Base-by-base conservation (phyloP, 2,329 filamentous ascomycete species). In the Penicillium sp. region DNA sequence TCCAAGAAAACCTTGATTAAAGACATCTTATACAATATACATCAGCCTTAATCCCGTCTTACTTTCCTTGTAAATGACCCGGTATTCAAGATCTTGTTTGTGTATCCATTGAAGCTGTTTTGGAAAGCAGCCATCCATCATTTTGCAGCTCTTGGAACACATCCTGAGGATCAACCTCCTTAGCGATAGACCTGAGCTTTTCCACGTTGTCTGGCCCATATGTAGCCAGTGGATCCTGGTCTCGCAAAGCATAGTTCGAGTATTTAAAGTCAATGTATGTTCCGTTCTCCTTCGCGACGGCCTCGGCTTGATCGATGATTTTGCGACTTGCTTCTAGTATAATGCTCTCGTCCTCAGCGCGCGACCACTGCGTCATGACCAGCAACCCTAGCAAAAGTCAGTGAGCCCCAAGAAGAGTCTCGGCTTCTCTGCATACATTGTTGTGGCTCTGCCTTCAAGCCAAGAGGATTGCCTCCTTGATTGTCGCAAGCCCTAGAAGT, bases 1-100 rank as follows among this genome's bases (percentile, higher is more conserved):
- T 61, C 7, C 52, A 59, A 19, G 60, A 64, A 29, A 34, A n/a
- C n/a, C 53, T 63, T 38, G 54, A 62, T 43, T 62, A 40, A 34
- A 36, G n/a, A 34, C 32, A 34, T 34, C 3, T 14, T 30, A 8
- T 8, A 30, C 29, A 8, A 32, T 16, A 32, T 29, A 32, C 2
- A 14, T n/a, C n/a, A 36, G 7, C 23, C 23, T 23, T 23, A 5
- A 23, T 23, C 5, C 23, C 23, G 23, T 23, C 5, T 23, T 23
- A 5, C 5, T 23, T 23, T 23, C 23, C 23, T 3, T 5, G 23
- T 23, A 23, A 23, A 3, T 5, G 5, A 5, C 23, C 23, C 23
- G 5, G 23, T 23, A 23, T 23, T 5, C 5, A 23, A 23, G 3
- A 23, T 23, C 23, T 23, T 23, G 23, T 23, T 23, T 23, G 5